These are phyloP conservation scores for Penicillium janthinellum DNA, from an alignment of 2,329 filamentous ascomycete genomes.

Conservation along the genomic window DNA sequence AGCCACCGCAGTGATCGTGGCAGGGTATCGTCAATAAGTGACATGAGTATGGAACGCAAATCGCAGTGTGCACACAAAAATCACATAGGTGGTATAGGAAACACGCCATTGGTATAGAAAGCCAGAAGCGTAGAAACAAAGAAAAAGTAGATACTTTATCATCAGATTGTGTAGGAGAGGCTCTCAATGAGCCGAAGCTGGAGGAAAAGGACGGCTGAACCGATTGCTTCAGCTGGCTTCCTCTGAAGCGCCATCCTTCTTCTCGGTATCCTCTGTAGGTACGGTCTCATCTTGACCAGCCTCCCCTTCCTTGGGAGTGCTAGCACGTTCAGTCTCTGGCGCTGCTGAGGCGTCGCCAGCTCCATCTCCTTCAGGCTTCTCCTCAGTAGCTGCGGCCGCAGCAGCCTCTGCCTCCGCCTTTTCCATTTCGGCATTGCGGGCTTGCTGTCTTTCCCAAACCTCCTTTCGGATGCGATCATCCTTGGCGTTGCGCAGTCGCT, in stretches of 20 bases:
- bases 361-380: slow-evolving; percentile 12
- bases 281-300: slow-evolving; percentile 1
- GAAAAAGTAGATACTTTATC: neutral
- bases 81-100: slow-evolving; percentile 14
- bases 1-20: slow-evolving; percentile 19
- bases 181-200: neutral
- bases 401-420: slow-evolving; percentile 34
- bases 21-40: slow-evolving; percentile 31
- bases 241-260: slow-evolving; percentile 5
- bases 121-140: neutral
- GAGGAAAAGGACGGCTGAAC: neutral
- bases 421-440: slow-evolving; percentile 53
- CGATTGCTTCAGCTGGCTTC: slow-evolving; percentile 5
- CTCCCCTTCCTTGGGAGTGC: neutral
- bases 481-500: slow-evolving; percentile 78
- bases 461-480: slow-evolving; percentile 85
- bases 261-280: slow-evolving; percentile 3
- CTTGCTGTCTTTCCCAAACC: slow-evolving; percentile 60
- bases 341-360: neutral
- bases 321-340: neutral
- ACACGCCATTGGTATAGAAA: slow-evolving; percentile 20
- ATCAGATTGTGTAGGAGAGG: neutral
- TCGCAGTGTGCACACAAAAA: slow-evolving; percentile 2
- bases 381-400: slow-evolving; percentile 28
- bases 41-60: slow-evolving; percentile 17